phyloP scores from a whole-genome alignment of 805 yeast genomes.

The Ogataea methylovora region DNA sequence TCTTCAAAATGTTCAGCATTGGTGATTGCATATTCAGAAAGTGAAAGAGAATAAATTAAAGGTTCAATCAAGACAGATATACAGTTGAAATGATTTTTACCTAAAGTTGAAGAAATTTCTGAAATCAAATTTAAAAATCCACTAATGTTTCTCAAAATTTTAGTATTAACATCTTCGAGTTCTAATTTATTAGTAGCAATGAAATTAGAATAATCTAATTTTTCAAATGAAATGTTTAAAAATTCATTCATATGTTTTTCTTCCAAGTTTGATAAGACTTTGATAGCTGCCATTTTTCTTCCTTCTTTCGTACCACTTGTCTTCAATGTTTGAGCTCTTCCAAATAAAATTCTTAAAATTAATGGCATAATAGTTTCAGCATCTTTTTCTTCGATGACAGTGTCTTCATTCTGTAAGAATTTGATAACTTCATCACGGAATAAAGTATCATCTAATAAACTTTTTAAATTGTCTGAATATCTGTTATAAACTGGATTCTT shows the following conservation, averaged over 20 bases:
- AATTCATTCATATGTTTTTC: slow-evolving; percentile 50
- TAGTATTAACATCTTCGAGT: slow-evolving; percentile 20
- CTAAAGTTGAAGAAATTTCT: slow-evolving; percentile 52
- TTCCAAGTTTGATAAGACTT: slow-evolving; percentile 50
- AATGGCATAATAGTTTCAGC: slow-evolving; percentile 56
- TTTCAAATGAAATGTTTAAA: slow-evolving; percentile 52
- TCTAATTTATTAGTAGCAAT: slow-evolving; percentile 14
- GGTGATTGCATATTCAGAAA: slow-evolving; percentile 39
- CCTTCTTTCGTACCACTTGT: slow-evolving; percentile 67
- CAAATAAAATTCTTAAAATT: slow-evolving; percentile 72
- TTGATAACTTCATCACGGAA: slow-evolving; percentile 80
- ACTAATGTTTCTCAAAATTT: slow-evolving; percentile 38
- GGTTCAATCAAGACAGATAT: slow-evolving; percentile 49
- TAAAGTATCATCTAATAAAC: slow-evolving; percentile 71
- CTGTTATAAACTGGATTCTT: slow-evolving; percentile 50
- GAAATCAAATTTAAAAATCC: slow-evolving; percentile 61
- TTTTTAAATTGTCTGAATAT: slow-evolving; percentile 66
- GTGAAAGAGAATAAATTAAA: slow-evolving; percentile 43
- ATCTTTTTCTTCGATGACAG: slow-evolving; percentile 55
- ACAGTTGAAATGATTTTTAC: slow-evolving; percentile 43
- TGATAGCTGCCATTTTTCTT: slow-evolving; percentile 62
- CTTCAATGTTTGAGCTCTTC: slow-evolving; percentile 68
- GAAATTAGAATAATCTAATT: slow-evolving; percentile 32
- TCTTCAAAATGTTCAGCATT: slow-evolving; percentile 11
- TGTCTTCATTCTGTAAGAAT: slow-evolving; percentile 47